phyloP scores from a whole-genome alignment of 352 stramenopile genomes.

The Pythium aquatile region DNA sequence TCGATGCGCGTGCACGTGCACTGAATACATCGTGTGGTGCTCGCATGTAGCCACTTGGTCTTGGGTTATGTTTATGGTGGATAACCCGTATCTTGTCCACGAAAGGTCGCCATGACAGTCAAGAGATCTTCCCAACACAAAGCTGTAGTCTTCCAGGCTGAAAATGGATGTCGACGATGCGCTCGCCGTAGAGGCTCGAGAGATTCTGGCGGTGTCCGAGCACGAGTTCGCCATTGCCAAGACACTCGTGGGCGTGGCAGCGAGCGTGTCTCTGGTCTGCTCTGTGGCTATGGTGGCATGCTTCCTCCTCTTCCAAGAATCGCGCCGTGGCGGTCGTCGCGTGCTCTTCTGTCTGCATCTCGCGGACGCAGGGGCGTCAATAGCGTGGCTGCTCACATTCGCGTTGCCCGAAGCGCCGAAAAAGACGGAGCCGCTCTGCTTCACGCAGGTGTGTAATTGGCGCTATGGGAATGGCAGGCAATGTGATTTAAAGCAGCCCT shows the following conservation, averaged over 20 bases:
- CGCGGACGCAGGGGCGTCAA: conserved; percentile 43
- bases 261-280: conserved; percentile 38
- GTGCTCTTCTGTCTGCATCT: conserved; percentile 67
- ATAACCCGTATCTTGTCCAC: conserved; percentile 18
- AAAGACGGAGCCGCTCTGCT: conserved; percentile 28
- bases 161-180: not conserved
- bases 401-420: conserved; percentile 26
- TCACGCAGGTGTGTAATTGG: conserved; percentile 34
- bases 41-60: not conserved
- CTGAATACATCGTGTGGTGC: not conserved
- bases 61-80: not conserved
- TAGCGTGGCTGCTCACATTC: conserved; percentile 58
- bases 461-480: not conserved
- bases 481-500: not conserved
- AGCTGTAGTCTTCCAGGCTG: not conserved
- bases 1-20: not conserved
- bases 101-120: conserved; percentile 14
- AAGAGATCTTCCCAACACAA: not conserved
- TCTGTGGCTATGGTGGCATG: conserved; percentile 53
- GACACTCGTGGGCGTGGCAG: conserved; percentile 41
- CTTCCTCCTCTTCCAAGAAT: conserved; percentile 66
- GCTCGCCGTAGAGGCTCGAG: conserved; percentile 5
- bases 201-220: conserved; percentile 4
- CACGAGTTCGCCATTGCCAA: conserved; percentile 40
- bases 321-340: conserved; percentile 54